Base-by-base conservation (phyloP, 2,329 filamentous ascomycete genomes). In the Nigrospora sphaerica region DNA sequence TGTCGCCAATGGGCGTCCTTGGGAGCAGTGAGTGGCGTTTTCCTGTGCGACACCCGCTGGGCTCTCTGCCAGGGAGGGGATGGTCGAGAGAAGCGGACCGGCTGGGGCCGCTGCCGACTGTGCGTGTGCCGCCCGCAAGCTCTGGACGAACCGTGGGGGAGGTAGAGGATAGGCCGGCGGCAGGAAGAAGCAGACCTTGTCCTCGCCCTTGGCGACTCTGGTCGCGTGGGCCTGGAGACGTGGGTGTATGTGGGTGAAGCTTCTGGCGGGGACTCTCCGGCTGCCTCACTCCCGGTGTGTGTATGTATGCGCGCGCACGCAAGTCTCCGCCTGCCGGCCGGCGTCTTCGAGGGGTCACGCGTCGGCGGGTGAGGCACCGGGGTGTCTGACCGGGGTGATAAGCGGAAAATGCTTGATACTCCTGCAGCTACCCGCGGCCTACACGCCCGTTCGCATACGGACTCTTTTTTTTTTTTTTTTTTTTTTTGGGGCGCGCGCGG, bases 331-430 rank as follows among this genome's bases (percentile, higher is more conserved):
- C 23, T 28, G 23, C 23, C 23, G 23, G 23, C 23, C 51, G 55
- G 49, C 52, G 55, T 46, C 53, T 46, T 62, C 58, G 63, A 49
- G 60, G 59, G 55, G 60, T 62, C 59, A 64, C 61, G 58, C 61
- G 61, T 49, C 61, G 60, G 49, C 61, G 61, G 61, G 62, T 63
- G 60, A 62, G 55, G 60, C 60, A 63, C 61, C 62, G 59, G 53
- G 61, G 58, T 42, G 60, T 61, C 50, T 63, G 59, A 50, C 59
- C 60, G 46, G 61, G 60, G 53, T 63, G 59, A 48, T 61, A 63
- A 58, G 59, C 57, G 57, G 61, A 60, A 64, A 60, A 64, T 61
- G 59, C 54, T 62, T 57, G 57, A 63, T 62, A 58, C 58, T 62
- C 50, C 57, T 64, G 61, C 61, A 64, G 56, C 57, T 62, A 62